Evolutionary conservation across 345 rosid species (phyloP), one percentile per base, ranked within the genome.

Genomic region (Hypericum androsaemum): DNA sequence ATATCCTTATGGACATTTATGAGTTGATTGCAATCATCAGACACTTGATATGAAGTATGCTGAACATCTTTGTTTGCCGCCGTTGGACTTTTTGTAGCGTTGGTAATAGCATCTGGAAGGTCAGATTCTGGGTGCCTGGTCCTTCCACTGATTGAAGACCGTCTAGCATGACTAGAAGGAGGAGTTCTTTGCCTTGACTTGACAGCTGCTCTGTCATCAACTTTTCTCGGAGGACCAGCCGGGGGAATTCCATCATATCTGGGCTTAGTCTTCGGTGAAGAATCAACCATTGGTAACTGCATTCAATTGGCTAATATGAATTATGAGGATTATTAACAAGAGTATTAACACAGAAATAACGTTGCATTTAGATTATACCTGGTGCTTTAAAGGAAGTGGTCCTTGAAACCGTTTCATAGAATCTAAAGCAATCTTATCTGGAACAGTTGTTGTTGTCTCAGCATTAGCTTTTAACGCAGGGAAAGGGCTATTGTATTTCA

Each of bases 171-270:
- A 65, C 63, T 74, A 28, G 76, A 64, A 69, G 92, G 89, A 61
- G 96, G 86, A 49, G 90, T 92, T 70, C 74, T 81, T 74, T 76
- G 89, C 76, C 94, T 77, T 12, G 60, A 66, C 75, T 83, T 87
- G 37, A 56, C 52, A 59, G 82, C 52, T 52, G 55, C 45, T 53
- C 71, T 79, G 54, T 87, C 94, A 10, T 70, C 63, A 51, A 52
- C 72, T 45, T 72, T 80, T 65, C 71, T 80, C 14, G 44, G 43
- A 39, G 83, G 76, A 52, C 57, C 68, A 17, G 78, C 57, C 37
- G 89, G 81, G 43, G 94, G 84, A 48, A 71, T 47, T 45, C 84
- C 84, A 53, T 83, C 96, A 52, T 78, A 52, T 71, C 83, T 81
- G 7, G 81, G 80, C 70, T 78, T 92, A 37, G 80, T 66, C 80